Percentiles rank a stretch among this genome's conserved stretches.
phyloP scores from a whole-genome alignment of 768 basidiomycete genomes.

The Boletus pseudopeckii region DNA sequence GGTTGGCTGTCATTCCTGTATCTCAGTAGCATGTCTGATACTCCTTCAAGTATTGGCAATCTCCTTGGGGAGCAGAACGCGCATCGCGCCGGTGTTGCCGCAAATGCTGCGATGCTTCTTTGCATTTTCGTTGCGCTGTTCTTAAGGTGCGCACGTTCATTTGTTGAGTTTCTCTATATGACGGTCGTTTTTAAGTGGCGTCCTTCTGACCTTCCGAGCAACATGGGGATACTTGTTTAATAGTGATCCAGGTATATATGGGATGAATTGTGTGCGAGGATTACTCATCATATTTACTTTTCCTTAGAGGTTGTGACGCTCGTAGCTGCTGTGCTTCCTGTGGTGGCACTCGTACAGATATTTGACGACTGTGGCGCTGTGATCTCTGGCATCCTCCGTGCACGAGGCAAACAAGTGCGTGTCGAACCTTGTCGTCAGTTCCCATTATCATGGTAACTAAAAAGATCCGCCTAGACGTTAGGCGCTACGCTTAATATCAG shows the following conservation, averaged over 20 bases:
- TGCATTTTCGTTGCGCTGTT: constrained; percentile 56
- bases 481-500: constrained; percentile 81
- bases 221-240: constrained; percentile 80
- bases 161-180: background rate
- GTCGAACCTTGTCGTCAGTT: background rate
- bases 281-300: background rate
- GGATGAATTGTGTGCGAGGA: background rate
- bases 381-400: constrained; percentile 75
- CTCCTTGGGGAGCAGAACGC: constrained; percentile 79
- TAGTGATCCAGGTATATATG: constrained; percentile 44
- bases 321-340: constrained; percentile 65
- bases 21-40: background rate
- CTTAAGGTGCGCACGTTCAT: constrained; percentile 46
- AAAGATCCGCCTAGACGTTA: constrained; percentile 44
- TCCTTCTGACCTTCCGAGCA: constrained; percentile 59
- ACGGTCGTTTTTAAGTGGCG: constrained; percentile 31
- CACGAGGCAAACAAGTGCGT: constrained; percentile 70
- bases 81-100: constrained; percentile 64
- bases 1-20: constrained; percentile 41
- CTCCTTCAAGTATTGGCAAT: constrained; percentile 69
- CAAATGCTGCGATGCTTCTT: constrained; percentile 63
- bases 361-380: constrained; percentile 76
- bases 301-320: constrained; percentile 23
- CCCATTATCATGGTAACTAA: background rate
- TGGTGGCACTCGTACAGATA: constrained; percentile 76